These are phyloP conservation scores for Trichoderma sp. DNA, from an alignment of 2,329 filamentous ascomycete species.

Conservation along the genomic window DNA sequence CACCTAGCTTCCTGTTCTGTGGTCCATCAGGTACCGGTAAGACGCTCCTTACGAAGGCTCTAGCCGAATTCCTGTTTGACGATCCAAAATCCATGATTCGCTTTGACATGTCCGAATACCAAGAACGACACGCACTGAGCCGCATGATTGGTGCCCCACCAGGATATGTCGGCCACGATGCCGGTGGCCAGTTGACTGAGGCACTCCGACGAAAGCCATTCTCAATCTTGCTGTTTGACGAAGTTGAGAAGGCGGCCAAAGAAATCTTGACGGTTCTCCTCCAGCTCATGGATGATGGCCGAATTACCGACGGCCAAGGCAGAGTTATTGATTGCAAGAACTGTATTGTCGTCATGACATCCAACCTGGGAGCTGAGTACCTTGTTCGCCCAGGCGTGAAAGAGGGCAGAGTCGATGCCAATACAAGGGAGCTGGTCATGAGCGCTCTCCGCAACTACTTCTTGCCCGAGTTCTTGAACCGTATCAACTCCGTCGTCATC, in stretches of 20 bases:
- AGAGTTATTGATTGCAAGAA: constrained; percentile 93
- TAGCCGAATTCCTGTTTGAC: constrained; percentile 97
- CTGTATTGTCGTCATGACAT: constrained; percentile 99
- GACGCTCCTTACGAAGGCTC: constrained; percentile 91
- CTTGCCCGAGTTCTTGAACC: constrained; percentile 96
- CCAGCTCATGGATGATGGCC: constrained; percentile 99
- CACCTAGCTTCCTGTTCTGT: constrained; percentile 97
- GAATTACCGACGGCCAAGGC: constrained; percentile 97
- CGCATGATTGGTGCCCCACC: constrained; percentile 98
- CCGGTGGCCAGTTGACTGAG: constrained; percentile 94
- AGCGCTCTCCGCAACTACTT: constrained; percentile 90
- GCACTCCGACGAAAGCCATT: constrained; percentile 91
- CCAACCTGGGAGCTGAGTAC: constrained; percentile 92
- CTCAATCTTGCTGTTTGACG: constrained; percentile 96
- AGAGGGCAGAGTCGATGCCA: constrained; percentile 81
- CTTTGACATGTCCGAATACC: constrained; percentile 99
- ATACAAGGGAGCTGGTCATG: constrained; percentile 87
- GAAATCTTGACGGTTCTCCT: constrained; percentile 94
- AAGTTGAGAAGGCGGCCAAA: constrained; percentile 98
- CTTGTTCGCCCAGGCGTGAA: constrained; percentile 75
- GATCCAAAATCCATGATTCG: constrained; percentile 97
- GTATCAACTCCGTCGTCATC: constrained; percentile 93
- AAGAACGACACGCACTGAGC: constrained; percentile 91
- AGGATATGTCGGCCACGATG: constrained; percentile 94
- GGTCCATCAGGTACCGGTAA: constrained; percentile 98